Evolutionary conservation across 202 grass and related monocot species (phyloP).

Genomic region (Schoenoplectus tabernaemontani): DNA sequence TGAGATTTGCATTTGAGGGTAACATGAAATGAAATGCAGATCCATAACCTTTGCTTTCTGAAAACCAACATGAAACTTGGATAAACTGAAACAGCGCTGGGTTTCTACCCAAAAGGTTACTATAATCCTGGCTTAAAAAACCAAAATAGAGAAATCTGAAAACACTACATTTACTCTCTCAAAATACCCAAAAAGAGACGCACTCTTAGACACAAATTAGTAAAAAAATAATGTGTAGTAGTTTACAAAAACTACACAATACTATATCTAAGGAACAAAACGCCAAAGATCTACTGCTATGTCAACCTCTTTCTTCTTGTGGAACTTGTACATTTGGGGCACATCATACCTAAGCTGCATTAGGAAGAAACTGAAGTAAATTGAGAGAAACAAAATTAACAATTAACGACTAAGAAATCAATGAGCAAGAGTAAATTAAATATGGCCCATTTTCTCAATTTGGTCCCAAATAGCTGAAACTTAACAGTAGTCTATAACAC

Average conservation of each 20-base stretch:
- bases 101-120: neutral
- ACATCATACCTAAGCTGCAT: constrained; percentile 71
- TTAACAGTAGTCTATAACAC: neutral
- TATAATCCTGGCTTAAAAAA: neutral
- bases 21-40: too few species aligned
- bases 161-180: neutral
- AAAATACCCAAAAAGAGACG: neutral
- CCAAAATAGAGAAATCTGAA: neutral
- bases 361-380: neutral
- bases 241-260: neutral
- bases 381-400: neutral
- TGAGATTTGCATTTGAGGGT: neutral
- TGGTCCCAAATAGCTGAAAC: neutral
- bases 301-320: constrained; percentile 72
- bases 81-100: neutral
- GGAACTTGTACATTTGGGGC: constrained; percentile 64
- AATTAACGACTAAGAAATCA: neutral
- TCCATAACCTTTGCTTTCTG: neutral
- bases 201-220: neutral
- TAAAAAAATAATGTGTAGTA: neutral
- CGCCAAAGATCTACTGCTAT: constrained; percentile 84
- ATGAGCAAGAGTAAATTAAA: neutral
- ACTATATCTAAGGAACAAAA: constrained; percentile 39
- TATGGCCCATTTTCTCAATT: neutral
- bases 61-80: neutral